Conservation (phyloP, 306 rosid genomes). For the Echinosophora koreensis region DNA sequence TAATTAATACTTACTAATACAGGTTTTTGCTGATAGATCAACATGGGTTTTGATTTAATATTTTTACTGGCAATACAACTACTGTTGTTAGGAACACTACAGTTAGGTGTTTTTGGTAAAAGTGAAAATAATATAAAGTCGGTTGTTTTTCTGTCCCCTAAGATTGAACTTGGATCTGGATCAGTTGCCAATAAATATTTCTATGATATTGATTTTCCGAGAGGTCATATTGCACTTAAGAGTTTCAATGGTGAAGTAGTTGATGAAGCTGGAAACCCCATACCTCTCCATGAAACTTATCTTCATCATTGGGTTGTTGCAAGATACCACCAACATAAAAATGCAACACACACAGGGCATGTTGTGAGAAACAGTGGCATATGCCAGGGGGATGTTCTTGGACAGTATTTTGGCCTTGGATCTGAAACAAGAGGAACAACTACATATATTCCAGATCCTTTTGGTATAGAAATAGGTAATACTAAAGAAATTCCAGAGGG, state of each 20-base stretch:
- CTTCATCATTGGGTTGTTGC: slow-evolving; percentile 63
- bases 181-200: slow-evolving; percentile 54
- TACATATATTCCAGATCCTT: slow-evolving; percentile 58
- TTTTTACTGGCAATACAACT: slow-evolving; percentile 24
- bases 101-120: slow-evolving; percentile 41
- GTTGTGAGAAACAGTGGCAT: slow-evolving; percentile 52
- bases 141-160: slow-evolving; percentile 54
- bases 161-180: slow-evolving; percentile 58
- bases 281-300: slow-evolving; percentile 68
- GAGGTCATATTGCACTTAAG: slow-evolving; percentile 65
- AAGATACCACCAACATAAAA: slow-evolving; percentile 40
- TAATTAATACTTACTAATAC: not conserved
- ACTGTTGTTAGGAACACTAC: slow-evolving; percentile 35
- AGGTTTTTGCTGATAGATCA: slow-evolving; percentile 40
- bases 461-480: slow-evolving; percentile 69
- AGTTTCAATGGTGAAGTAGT: slow-evolving; percentile 63
- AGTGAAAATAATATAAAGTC: slow-evolving; percentile 43
- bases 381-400: slow-evolving; percentile 43
- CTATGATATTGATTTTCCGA: slow-evolving; percentile 57
- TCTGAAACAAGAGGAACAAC: slow-evolving; percentile 59
- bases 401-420: slow-evolving; percentile 66
- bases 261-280: slow-evolving; percentile 57
- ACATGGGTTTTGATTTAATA: slow-evolving; percentile 41
- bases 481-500: slow-evolving; percentile 63
- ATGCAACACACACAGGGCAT: slow-evolving; percentile 16